phyloP scores from a whole-genome alignment of 2,329 filamentous ascomycete species.

The Botryotinia globosa region DNA sequence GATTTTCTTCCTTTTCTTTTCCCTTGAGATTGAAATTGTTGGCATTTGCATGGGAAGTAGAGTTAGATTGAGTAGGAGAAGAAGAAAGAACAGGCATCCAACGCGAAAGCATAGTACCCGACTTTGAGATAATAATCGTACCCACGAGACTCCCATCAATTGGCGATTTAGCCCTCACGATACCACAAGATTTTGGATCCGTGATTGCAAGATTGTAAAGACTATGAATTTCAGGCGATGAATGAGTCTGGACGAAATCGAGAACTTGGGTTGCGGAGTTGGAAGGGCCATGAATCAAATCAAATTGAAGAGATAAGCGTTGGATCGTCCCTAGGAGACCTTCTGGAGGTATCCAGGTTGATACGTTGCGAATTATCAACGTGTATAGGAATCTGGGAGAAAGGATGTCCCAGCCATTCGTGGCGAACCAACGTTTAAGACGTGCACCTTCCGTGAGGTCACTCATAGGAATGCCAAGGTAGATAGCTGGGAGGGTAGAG shows the following conservation, averaged over 20 bases:
- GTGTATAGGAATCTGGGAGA: conserved; percentile 61
- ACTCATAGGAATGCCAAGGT: conserved; percentile 75
- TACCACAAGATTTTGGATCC: conserved; percentile 59
- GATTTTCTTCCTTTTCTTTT: neutral
- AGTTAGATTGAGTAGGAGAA: conserved; percentile 30
- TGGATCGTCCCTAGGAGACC: conserved; percentile 58
- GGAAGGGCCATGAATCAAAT: conserved; percentile 62
- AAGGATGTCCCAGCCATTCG: conserved; percentile 79
- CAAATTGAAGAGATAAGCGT: conserved; percentile 53
- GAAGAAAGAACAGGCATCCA: conserved; percentile 59
- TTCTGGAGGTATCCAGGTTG: conserved; percentile 59
- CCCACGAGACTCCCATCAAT: conserved; percentile 61
- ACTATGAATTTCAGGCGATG: conserved; percentile 61
- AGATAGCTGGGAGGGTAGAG: conserved; percentile 77
- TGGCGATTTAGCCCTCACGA: conserved; percentile 63
- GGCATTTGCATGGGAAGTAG: neutral
- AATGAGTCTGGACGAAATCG: conserved; percentile 54
- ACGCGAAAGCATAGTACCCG: conserved; percentile 55
- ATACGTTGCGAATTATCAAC: conserved; percentile 58
- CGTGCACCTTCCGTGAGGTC: conserved; percentile 48
- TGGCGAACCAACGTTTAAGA: conserved; percentile 77
- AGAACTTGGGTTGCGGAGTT: conserved; percentile 55
- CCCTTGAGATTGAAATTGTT: neutral
- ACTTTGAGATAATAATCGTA: conserved; percentile 63
- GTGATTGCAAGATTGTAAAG: conserved; percentile 64